Conservation (phyloP, 2,329 filamentous ascomycete genomes). For the Myriosclerotinia curreyana region DNA sequence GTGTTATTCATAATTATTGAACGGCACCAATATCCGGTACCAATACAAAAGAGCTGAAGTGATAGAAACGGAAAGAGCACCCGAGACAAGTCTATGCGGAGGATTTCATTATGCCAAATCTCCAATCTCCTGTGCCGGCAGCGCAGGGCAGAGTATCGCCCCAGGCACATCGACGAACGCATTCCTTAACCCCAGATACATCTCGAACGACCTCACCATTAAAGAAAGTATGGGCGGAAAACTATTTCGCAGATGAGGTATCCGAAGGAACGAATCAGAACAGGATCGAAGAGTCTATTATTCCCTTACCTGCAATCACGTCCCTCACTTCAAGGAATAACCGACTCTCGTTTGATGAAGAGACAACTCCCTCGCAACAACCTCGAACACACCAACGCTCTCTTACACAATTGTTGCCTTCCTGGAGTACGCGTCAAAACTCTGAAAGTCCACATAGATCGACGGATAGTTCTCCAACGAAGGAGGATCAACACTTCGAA, state of each 20-base stretch:
- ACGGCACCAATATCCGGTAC: slow-evolving; percentile 5
- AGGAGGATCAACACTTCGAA: slow-evolving; percentile 27
- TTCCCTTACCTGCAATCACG: slow-evolving; percentile 23
- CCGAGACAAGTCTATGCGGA: slow-evolving; percentile 27
- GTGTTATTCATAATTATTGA: slow-evolving; percentile 14
- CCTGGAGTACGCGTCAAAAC: slow-evolving; percentile 26
- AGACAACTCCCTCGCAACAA: slow-evolving; percentile 24
- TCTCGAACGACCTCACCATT: slow-evolving; percentile 22
- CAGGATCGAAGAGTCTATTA: slow-evolving; percentile 20
- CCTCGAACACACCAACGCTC: slow-evolving; percentile 31
- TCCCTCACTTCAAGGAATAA: slow-evolving; percentile 25
- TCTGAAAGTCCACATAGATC: slow-evolving; percentile 26
- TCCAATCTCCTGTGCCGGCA: slow-evolving; percentile 21
- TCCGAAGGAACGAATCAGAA: slow-evolving; percentile 20
- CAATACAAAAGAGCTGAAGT: slow-evolving; percentile 4
- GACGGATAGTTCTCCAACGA: slow-evolving; percentile 20
- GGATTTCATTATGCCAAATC: slow-evolving; percentile 23
- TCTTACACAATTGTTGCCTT: slow-evolving; percentile 32
- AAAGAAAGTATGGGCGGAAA: slow-evolving; percentile 35
- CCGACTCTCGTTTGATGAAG: slow-evolving; percentile 24
- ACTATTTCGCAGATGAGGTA: slow-evolving; percentile 30
- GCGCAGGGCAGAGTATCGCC: slow-evolving; percentile 21
- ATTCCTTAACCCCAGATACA: slow-evolving; percentile 24
- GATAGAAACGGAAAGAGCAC: slow-evolving; percentile 26
- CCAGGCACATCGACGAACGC: slow-evolving; percentile 19